These are phyloP conservation scores for Aspergillus avenaceus DNA, from an alignment of 495 filamentous ascomycete genomes.

Conservation along the genomic window DNA sequence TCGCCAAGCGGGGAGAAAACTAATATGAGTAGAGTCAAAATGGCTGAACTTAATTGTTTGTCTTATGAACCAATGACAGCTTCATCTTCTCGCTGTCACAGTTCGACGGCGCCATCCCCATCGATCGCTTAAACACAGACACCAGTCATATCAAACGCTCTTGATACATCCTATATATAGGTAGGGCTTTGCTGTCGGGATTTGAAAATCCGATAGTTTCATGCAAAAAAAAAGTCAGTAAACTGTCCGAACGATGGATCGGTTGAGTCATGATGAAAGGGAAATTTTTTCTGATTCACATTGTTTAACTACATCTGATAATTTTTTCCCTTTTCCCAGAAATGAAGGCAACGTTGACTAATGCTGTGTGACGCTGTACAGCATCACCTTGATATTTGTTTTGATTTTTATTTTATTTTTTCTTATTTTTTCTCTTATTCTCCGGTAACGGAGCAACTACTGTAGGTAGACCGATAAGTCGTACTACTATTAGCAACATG, in stretches of 20 bases:
- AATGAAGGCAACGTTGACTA: neutral
- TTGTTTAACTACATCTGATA: no score
- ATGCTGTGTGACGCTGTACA: neutral
- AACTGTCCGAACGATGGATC: neutral
- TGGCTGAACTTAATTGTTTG: neutral
- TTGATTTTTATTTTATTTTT: no score
- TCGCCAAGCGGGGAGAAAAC: constrained; percentile 3
- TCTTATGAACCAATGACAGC: neutral
- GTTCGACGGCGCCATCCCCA: neutral
- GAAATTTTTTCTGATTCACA: no score
- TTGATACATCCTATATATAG: neutral
- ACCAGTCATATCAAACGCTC: neutral
- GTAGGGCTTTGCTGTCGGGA: neutral
- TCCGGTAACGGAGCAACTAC: neutral
- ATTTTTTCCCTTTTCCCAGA: no score
- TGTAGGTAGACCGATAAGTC: no score
- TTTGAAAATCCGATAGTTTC: neutral
- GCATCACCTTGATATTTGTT: no score
- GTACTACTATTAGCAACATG: no score
- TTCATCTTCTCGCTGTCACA: neutral
- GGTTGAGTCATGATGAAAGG: neutral
- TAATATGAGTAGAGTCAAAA: constrained; percentile 1
- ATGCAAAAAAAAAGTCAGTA: neutral
- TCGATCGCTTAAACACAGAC: neutral
- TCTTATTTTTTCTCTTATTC: no score